phyloP scores from a whole-genome alignment of 2,329 filamentous ascomycete genomes.

The Cladophialophora psammophila region DNA sequence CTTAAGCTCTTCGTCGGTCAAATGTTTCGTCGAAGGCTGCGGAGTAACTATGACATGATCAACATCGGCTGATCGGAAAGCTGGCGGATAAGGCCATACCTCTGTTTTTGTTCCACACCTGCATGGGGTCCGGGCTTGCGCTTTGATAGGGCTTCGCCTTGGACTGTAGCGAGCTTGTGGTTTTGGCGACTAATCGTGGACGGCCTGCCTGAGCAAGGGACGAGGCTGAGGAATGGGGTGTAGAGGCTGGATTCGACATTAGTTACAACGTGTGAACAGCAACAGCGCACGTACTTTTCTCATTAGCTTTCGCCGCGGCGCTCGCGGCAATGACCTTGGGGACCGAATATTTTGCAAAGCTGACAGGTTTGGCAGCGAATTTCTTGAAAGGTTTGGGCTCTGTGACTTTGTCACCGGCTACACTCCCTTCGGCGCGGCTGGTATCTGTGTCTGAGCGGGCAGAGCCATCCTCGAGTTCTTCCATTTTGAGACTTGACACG shows the following conservation, averaged over 20 bases:
- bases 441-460: constrained; percentile 70
- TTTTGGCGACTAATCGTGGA: constrained; percentile 70
- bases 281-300: constrained; percentile 58
- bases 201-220: constrained; percentile 56
- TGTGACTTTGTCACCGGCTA: constrained; percentile 49
- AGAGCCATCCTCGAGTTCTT: constrained; percentile 51
- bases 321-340: constrained; percentile 66
- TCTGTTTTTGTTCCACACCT: constrained; percentile 74
- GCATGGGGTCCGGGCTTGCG: constrained; percentile 68
- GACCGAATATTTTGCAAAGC: constrained; percentile 71
- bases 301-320: constrained; percentile 58
- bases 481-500: constrained; percentile 41
- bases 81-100: constrained; percentile 51
- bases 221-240: constrained; percentile 49
- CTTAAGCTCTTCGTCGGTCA: constrained; percentile 73
- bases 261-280: constrained; percentile 17
- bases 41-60: constrained; percentile 55
- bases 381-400: constrained; percentile 63
- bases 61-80: constrained; percentile 40
- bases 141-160: constrained; percentile 57
- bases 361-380: constrained; percentile 70
- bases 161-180: constrained; percentile 61
- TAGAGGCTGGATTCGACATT: constrained; percentile 46
- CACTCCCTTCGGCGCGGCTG: constrained; percentile 59
- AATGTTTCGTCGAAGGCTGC: constrained; percentile 65